phyloP scores from a whole-genome alignment of 2,329 filamentous ascomycete species.

The Fusarium sp. region DNA sequence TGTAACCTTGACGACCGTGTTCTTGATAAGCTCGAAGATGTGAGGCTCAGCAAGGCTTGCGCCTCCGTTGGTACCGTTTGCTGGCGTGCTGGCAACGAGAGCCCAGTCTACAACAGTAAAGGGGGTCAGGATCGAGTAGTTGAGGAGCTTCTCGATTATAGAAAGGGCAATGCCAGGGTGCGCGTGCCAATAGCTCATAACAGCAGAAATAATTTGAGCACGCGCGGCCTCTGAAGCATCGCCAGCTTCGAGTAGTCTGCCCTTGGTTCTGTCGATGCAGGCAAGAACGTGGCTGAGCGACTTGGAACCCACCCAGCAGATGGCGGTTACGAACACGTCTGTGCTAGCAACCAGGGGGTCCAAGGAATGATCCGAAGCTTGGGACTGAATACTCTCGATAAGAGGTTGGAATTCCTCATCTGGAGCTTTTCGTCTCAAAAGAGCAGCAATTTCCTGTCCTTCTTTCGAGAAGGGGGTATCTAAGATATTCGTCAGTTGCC shows the following conservation, averaged over 20 bases:
- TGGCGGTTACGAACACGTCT: conserved; percentile 92
- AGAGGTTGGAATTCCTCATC: conserved; percentile 88
- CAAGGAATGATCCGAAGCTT: conserved; percentile 76
- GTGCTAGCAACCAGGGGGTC: conserved; percentile 89
- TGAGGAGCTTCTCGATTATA: conserved; percentile 96
- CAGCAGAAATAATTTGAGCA: conserved; percentile 88
- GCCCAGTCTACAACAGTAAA: conserved; percentile 91
- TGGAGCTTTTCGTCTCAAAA: conserved; percentile 85
- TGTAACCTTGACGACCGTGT: conserved; percentile 91
- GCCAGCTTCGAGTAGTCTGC: conserved; percentile 84
- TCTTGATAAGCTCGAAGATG: conserved; percentile 89
- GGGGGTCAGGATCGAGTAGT: conserved; percentile 94
- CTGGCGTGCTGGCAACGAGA: conserved; percentile 69
- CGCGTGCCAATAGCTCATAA: conserved; percentile 92
- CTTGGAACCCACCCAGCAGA: conserved; percentile 94
- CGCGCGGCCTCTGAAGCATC: conserved; percentile 80
- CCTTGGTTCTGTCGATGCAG: conserved; percentile 94
- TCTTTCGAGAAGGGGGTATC: conserved; percentile 85
- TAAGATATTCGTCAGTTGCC: conserved; percentile 50
- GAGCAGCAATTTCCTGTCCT: conserved; percentile 82
- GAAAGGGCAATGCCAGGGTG: conserved; percentile 92
- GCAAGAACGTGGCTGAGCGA: conserved; percentile 95
- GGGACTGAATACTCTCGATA: conserved; percentile 83
- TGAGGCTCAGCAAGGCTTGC: conserved; percentile 78
- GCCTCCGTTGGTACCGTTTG: conserved; percentile 65